A percentile compares a stretch with the other conserved stretches of the same genome.
Conservation (phyloP, 2,329 filamentous ascomycete species). For the Aspergillus carbonarius region DNA sequence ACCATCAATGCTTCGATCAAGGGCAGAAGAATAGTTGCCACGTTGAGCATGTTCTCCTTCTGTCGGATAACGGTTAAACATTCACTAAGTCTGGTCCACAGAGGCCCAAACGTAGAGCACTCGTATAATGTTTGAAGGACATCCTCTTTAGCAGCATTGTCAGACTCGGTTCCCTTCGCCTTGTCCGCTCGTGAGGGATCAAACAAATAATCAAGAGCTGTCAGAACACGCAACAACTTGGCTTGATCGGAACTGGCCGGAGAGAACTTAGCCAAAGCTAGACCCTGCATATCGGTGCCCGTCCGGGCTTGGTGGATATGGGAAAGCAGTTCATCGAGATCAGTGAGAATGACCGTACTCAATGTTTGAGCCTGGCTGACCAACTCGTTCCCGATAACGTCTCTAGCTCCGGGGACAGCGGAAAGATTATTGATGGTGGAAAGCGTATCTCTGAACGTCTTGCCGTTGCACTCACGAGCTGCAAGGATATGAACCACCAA, state of each 20-base stretch:
- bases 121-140: conserved; percentile 86
- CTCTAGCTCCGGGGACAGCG: conserved; percentile 84
- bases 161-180: conserved; percentile 52
- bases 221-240: conserved; percentile 87
- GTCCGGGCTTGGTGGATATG: conserved; percentile 84
- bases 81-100: conserved; percentile 90
- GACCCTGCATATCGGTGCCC: conserved; percentile 91
- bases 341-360: conserved; percentile 78
- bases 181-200: conserved; percentile 69
- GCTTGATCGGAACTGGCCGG: conserved; percentile 95
- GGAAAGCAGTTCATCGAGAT: conserved; percentile 79
- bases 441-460: conserved; percentile 96
- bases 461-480: conserved; percentile 91
- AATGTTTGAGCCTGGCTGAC: conserved; percentile 81
- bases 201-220: conserved; percentile 93
- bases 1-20: conserved; percentile 98
- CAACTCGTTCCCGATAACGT: conserved; percentile 88
- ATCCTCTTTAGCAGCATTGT: conserved; percentile 71
- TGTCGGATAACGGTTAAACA: conserved; percentile 86
- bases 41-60: conserved; percentile 93
- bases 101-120: conserved; percentile 80
- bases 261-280: conserved; percentile 92
- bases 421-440: conserved; percentile 99
- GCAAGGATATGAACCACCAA: conserved; percentile 97
- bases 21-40: conserved; percentile 90